Base-by-base conservation (phyloP, 805 yeast genomes). In the Starmerella apis region DNA sequence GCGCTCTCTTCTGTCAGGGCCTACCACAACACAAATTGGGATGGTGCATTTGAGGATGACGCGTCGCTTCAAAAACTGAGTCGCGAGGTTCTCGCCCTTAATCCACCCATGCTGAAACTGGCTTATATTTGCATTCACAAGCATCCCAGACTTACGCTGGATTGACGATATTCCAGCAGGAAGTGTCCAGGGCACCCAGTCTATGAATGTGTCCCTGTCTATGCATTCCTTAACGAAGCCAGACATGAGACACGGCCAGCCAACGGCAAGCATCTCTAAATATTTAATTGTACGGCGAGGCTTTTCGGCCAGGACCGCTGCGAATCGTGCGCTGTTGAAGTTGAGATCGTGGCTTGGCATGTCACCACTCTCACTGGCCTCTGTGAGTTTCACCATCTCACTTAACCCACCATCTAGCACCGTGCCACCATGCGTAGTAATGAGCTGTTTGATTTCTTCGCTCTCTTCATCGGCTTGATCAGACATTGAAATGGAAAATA, bases 231-330 rank as follows among this genome's bases (percentile, higher is more conserved):
- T 43, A 20, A 43, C n/a, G 32, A 75, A 86, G 8, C 65, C 61
- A 49, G 75, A 73, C 2, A 85, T 79, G n/a, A 87, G 60, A 18
- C 83, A 74, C 2, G 96, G 96, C 95, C 95, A 86, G 2, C 90
- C 88, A 39, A 86, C 61, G 0, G 90, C 84, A 16, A 86, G 63
- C 2, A 82, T 78, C 59, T 85, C 92, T 9, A 87, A 62, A 61
- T 82, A 87, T 60, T 86, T 87, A 8, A 80, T 72, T 43, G 87
- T 84, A 32, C 95, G 68, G 18, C 76, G 70, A 50, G 75, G 73
- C 27, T 71, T 71, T 33, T 72, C 73, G 0, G 90, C 73, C 1
- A 87, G 65, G 30, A 84, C 68, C 1, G 88, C 88, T 1, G 75
- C 86, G 65, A 86, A 84, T 28, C 59, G 68, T 53, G 63, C 70